Evolutionary conservation across 2,329 filamentous ascomycete species (phyloP).

Genomic region (Geoglossum cookeanum): DNA sequence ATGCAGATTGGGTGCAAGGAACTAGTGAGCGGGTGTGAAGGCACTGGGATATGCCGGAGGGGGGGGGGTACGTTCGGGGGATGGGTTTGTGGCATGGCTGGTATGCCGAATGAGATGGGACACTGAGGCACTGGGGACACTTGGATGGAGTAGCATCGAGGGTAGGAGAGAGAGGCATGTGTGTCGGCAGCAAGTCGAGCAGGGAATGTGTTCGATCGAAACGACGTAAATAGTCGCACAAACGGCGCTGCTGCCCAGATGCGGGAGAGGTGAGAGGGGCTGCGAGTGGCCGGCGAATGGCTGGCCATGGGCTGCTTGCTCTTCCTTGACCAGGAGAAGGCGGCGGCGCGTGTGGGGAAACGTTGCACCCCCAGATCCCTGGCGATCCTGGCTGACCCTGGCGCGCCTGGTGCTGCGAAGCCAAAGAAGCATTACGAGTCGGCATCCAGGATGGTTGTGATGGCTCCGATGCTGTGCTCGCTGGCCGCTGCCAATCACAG

Average conservation of each 20-base stretch:
- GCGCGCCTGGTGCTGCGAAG: neutral
- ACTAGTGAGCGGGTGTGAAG: neutral
- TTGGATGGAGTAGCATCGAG: neutral
- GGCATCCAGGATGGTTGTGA: no score
- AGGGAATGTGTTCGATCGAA: neutral
- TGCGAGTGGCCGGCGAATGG: neutral
- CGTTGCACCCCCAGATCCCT: neutral
- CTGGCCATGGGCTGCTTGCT: no score
- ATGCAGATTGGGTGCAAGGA: neutral
- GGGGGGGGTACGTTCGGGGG: neutral
- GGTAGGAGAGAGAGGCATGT: neutral
- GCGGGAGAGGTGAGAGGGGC: neutral
- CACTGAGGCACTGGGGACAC: no score
- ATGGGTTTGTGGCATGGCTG: neutral
- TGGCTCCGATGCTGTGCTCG: no score
- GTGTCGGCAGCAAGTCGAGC: neutral
- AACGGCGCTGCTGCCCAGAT: neutral
- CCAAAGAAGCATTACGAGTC: no score
- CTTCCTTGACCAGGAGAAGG: neutral
- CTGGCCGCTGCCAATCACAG: neutral
- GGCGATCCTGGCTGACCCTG: neutral
- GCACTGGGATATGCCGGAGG: neutral
- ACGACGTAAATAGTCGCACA: neutral
- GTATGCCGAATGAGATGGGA: no score
- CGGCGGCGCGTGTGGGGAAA: neutral